phyloP scores from a whole-genome alignment of 805 yeast genomes.

The Candida adriatica region DNA sequence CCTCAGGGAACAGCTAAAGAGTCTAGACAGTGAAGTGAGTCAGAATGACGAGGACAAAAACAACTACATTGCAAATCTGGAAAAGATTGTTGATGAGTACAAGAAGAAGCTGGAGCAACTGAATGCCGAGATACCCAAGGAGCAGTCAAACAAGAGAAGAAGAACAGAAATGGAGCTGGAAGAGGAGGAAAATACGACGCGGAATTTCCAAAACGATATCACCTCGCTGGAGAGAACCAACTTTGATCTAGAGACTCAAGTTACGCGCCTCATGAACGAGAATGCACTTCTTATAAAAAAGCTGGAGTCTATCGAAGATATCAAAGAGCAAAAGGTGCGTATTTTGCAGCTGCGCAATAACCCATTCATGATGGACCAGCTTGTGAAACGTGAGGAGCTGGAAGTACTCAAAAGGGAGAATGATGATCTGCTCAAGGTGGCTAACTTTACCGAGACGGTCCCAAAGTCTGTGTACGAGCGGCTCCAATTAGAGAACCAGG shows the following conservation, averaged over 20 bases:
- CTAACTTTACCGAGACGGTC: constrained; percentile 28
- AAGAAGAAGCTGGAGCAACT: constrained; percentile 43
- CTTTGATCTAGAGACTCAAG: constrained; percentile 29
- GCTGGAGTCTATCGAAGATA: constrained; percentile 26
- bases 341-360: constrained; percentile 59
- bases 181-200: constrained; percentile 16
- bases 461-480: constrained; percentile 64
- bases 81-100: constrained; percentile 44
- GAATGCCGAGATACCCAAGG: constrained; percentile 23
- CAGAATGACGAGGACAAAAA: constrained; percentile 17
- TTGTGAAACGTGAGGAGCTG: constrained; percentile 46
- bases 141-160: constrained; percentile 26
- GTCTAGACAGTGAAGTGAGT: constrained; percentile 32
- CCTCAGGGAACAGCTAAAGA: constrained; percentile 48
- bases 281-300: constrained; percentile 32
- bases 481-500: constrained; percentile 44
- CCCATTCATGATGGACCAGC: constrained; percentile 57
- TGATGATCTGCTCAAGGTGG: constrained; percentile 34
- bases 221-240: constrained; percentile 35
- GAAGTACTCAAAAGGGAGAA: constrained; percentile 53
- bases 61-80: constrained; percentile 19
- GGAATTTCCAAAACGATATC: constrained; percentile 23
- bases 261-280: constrained; percentile 31
- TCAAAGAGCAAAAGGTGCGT: constrained; percentile 35
- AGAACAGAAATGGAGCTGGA: constrained; percentile 11